Evolutionary conservation across 768 basidiomycete species (phyloP).

Genomic region (Russula sp.): DNA sequence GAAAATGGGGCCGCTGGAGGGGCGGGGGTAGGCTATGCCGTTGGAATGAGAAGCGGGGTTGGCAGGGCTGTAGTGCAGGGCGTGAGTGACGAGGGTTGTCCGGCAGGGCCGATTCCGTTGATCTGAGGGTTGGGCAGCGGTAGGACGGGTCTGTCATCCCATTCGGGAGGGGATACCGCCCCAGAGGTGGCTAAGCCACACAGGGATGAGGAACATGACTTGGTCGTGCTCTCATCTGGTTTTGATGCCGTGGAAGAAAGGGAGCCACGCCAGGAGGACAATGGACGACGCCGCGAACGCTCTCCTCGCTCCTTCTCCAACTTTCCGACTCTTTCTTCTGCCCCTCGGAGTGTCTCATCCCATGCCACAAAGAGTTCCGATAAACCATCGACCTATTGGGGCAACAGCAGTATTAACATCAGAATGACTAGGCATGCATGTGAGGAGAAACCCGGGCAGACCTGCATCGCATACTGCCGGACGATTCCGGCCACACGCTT

Average conservation of each 20-base stretch:
- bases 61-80: constrained; percentile 10
- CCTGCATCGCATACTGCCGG: constrained; percentile 64
- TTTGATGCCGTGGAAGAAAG: too few species aligned
- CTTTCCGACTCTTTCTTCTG: constrained; percentile 49
- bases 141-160: constrained; percentile 16
- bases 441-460: constrained; percentile 29
- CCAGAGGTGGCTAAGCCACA: constrained; percentile 18
- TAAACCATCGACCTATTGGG: constrained; percentile 59
- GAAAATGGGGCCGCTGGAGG: constrained; percentile 14
- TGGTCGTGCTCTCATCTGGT: constrained; percentile 22
- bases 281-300: constrained; percentile 46
- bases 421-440: neutral
- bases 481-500: constrained; percentile 55
- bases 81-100: constrained; percentile 20
- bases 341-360: constrained; percentile 68
- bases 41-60: constrained; percentile 27
- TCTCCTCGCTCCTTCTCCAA: constrained; percentile 59
- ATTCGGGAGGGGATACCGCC: constrained; percentile 25
- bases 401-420: neutral
- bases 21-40: constrained; percentile 16
- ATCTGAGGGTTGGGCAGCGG: constrained; percentile 21
- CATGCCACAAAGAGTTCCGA: constrained; percentile 82
- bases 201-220: constrained; percentile 1
- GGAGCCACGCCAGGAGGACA: too few species aligned
- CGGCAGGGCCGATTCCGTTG: constrained; percentile 28